Evolutionary conservation across 306 rosid species (phyloP), one percentile per base, ranked within the genome.

Genomic region (Castanospermum australe): DNA sequence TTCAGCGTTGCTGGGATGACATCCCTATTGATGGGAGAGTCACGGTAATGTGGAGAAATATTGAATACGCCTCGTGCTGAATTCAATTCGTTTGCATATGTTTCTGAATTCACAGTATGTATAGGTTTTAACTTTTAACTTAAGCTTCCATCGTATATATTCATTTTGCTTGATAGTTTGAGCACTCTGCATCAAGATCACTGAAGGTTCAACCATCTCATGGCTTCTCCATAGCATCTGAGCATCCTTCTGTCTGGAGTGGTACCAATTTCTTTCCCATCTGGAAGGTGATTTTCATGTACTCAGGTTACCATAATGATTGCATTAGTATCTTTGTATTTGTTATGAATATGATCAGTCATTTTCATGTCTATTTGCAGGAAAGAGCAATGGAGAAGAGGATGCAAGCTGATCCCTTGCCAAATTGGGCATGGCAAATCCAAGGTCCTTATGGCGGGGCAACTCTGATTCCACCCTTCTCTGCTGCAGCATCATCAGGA

Each of bases 401-500:
- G 75, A 76, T 84, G 89, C 93, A 86, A 84, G 83, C 77, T 67
- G 81, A 70, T 71, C 82, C 91, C 73, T 48, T 78, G 54, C 86
- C 90, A 11, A 88, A 84, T 51, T 81, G 92, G 94, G 83, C 90
- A 52, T 84, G 89, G 88, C 93, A 84, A 79, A 75, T 83, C 68
- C 92, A 86, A 80, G 84, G 83, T 81, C 89, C 87, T 38, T 81
- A 81, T 47, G 86, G 86, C 33, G 83, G 85, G 79, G 82, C 91
- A 66, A 78, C 82, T 67, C 85, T 82, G 64, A 25, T 78, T 75
- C 90, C 92, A 50, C 84, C 85, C 70, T 87, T 92, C 90, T 88
- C 93, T 86, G 83, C 92, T 87, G 97, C 98, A 92, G 98, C 98
- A 94, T 94, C 98, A 94, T 94, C 98, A 92, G 97, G 98, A 94